phyloP scores from a whole-genome alignment of 2,329 filamentous ascomycete species.

The Rhynchosporium agropyri region DNA sequence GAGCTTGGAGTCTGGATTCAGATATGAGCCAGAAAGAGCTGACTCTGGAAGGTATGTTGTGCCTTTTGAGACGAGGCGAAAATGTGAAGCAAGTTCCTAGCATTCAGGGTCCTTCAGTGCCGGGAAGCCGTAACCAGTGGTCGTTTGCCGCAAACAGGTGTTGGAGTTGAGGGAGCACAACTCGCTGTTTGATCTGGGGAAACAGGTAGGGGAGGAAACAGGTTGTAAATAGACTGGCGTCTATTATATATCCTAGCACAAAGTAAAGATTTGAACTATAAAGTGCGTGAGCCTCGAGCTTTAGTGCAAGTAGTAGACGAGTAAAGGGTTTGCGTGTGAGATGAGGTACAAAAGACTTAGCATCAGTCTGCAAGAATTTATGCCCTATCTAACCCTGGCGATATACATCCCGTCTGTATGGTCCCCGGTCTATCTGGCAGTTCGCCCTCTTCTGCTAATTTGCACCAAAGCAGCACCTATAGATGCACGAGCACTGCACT shows the following conservation, averaged over 20 bases:
- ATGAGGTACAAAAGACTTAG: conserved; percentile 13
- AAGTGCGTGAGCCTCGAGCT: neutral
- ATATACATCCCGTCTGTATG: neutral
- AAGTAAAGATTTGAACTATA: conserved; percentile 4
- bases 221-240: neutral
- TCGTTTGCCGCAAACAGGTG: conserved; percentile 38
- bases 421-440: conserved; percentile 8
- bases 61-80: conserved; percentile 25
- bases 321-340: neutral
- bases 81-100: conserved; percentile 18
- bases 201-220: conserved; percentile 5
- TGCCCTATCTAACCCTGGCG: neutral
- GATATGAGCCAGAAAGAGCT: conserved; percentile 12
- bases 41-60: conserved; percentile 19
- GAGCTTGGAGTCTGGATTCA: conserved; percentile 17
- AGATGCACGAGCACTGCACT: conserved; percentile 13
- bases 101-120: conserved; percentile 25
- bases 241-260: neutral
- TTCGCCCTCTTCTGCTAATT: neutral
- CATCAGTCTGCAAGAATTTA: neutral
- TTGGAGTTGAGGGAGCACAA: conserved; percentile 31
- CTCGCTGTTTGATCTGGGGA: conserved; percentile 17
- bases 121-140: conserved; percentile 29
- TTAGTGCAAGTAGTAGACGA: neutral
- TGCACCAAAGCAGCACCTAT: conserved; percentile 12